Percentiles rank a stretch among this genome's conserved stretches.
phyloP scores from a whole-genome alignment of 208 protist genomes.

The Crithidia expoeki region DNA sequence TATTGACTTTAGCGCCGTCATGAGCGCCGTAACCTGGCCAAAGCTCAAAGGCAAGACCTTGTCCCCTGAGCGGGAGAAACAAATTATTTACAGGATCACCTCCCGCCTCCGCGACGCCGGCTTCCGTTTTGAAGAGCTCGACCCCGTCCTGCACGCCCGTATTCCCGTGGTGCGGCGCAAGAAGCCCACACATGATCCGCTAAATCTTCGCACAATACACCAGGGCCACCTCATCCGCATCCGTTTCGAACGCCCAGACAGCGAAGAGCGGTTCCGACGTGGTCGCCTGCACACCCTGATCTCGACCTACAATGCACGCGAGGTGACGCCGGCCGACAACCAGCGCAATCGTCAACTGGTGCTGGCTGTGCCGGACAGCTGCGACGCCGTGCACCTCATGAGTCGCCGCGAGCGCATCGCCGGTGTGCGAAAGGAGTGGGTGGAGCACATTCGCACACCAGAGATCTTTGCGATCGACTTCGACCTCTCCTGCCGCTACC shows the following conservation, averaged over 20 bases:
- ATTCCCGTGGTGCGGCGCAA: conserved; percentile 75
- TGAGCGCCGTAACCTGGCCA: background rate
- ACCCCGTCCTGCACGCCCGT: conserved; percentile 51
- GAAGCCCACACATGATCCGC: conserved; percentile 21
- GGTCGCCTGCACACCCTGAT: background rate
- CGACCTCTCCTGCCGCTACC: conserved; percentile 68
- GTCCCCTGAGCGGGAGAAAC: conserved; percentile 23
- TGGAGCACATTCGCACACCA: conserved; percentile 28
- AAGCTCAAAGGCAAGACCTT: background rate
- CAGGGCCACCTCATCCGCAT: conserved; percentile 26
- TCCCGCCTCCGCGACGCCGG: conserved; percentile 48
- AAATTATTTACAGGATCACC: conserved; percentile 27
- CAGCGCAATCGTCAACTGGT: conserved; percentile 2
- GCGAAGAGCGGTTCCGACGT: conserved; percentile 12
- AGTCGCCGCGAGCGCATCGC: conserved; percentile 21
- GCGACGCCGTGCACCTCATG: conserved; percentile 50
- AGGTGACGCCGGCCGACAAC: background rate
- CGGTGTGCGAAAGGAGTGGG: conserved; percentile 45
- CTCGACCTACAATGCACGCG: conserved; percentile 5
- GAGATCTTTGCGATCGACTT: conserved; percentile 84
- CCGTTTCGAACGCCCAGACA: conserved; percentile 13
- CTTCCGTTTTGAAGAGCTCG: conserved; percentile 70
- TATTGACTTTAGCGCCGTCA: background rate
- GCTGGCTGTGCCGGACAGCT: conserved; percentile 23
- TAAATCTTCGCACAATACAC: background rate